Percentiles rank a stretch among this genome's conserved stretches.
phyloP scores from a whole-genome alignment of 768 basidiomycete genomes.

The Trametes villosa region DNA sequence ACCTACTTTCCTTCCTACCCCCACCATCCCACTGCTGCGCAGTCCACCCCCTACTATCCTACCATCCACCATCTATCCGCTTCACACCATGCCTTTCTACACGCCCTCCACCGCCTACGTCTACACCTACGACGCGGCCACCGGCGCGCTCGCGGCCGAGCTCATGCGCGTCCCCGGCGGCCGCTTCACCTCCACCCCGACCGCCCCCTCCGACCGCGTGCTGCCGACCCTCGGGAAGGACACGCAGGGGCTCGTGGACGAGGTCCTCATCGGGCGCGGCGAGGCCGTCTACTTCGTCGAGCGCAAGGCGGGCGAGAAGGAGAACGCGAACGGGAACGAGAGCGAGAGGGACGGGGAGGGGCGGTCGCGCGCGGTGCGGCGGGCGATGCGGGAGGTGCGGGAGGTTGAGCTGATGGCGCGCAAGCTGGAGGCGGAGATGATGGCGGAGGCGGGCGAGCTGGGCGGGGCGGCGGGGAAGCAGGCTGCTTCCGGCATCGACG shows the following conservation, averaged over 20 bases:
- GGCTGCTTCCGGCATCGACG: neutral
- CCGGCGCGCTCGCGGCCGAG: slow-evolving; percentile 4
- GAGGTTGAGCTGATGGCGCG: slow-evolving; percentile 7
- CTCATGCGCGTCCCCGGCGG: slow-evolving; percentile 13
- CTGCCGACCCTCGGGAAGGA: slow-evolving; percentile 12
- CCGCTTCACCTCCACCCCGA: no score
- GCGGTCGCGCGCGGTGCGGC: neutral
- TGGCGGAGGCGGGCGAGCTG: neutral
- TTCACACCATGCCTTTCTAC: neutral
- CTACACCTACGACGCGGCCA: slow-evolving; percentile 13
- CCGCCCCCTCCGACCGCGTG: neutral
- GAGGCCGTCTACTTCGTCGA: slow-evolving; percentile 13
- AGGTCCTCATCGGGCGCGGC: slow-evolving; percentile 3
- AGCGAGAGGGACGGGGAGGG: neutral
- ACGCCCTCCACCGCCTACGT: slow-evolving; percentile 3
- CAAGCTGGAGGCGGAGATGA: slow-evolving; percentile 3
- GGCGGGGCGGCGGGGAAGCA: neutral
- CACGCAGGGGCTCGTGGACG: slow-evolving; percentile 8
- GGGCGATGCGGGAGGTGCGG: slow-evolving; percentile 12
- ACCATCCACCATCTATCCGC: neutral
- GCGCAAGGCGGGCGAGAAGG: neutral
- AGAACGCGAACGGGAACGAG: slow-evolving; percentile 2
- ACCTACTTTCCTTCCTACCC: slow-evolving; percentile 6
- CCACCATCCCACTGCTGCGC: slow-evolving; percentile 10
- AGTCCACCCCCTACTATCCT: neutral